Percentiles rank a stretch among this genome's conserved stretches.
Conservation (phyloP, 2,329 filamentous ascomycete species). For the Sarocladiaceae sp. region DNA sequence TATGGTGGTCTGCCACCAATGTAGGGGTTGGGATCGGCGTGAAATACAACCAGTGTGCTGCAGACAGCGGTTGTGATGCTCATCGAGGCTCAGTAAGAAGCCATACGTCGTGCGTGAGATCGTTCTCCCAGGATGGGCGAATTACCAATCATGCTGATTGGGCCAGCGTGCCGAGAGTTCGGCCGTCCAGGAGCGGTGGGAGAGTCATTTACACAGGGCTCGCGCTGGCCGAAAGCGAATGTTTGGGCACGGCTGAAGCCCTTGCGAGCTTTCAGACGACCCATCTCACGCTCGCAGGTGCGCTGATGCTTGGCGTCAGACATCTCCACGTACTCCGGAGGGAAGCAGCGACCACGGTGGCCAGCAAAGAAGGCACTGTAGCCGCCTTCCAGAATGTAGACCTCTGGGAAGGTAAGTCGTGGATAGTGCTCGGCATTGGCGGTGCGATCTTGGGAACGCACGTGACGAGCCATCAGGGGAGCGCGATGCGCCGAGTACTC, state of each 20-base stretch:
- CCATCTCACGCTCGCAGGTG: conserved; percentile 92
- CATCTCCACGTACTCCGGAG: conserved; percentile 97
- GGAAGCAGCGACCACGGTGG: conserved; percentile 77
- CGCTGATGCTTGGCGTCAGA: conserved; percentile 84
- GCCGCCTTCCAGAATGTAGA: conserved; percentile 94
- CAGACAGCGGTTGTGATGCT: conserved; percentile 19
- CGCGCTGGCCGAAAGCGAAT: conserved; percentile 84
- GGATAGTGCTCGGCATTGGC: conserved; percentile 86
- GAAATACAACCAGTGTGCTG: conserved; percentile 14
- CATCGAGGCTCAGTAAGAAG: conserved; percentile 48
- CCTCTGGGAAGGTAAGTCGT: conserved; percentile 86
- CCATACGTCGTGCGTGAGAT: conserved; percentile 56
- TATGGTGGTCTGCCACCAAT: too few species aligned
- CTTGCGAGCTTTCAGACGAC: conserved; percentile 83
- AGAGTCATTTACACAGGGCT: conserved; percentile 52
- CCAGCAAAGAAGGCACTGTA: conserved; percentile 90
- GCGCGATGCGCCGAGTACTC: conserved; percentile 97
- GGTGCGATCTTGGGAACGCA: conserved; percentile 83
- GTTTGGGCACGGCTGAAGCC: conserved; percentile 87
- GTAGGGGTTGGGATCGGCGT: background rate
- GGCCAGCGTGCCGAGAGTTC: conserved; percentile 36
- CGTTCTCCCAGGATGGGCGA: conserved; percentile 45
- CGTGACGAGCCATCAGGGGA: conserved; percentile 90
- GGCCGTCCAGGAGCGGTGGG: conserved; percentile 50
- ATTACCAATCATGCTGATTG: conserved; percentile 37